Conservation (phyloP, 2,329 filamentous ascomycete species). For the Pestalotiopsis sp. region DNA sequence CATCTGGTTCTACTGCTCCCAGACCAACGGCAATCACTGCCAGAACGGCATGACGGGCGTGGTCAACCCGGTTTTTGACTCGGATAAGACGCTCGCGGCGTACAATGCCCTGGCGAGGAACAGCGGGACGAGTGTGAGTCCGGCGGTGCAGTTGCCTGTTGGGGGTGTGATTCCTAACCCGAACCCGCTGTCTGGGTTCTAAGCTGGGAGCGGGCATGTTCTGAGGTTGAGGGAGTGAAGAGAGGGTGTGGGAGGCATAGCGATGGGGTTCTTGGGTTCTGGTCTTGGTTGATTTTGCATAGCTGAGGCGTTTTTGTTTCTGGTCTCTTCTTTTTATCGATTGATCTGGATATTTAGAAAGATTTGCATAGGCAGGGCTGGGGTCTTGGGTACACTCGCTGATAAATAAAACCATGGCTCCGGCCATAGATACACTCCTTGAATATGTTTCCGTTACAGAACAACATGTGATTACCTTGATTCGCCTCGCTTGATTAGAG, state of each 20-base stretch:
- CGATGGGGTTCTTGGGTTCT: not conserved
- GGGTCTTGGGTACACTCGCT: not conserved
- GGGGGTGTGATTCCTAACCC: conserved; percentile 24
- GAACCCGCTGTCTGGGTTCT: conserved; percentile 7
- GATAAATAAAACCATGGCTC: not conserved
- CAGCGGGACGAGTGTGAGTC: conserved; percentile 33
- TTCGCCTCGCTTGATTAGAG: too few relatives aligned
- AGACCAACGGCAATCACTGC: conserved; percentile 22
- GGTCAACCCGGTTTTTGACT: conserved; percentile 29
- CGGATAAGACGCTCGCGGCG: conserved; percentile 38
- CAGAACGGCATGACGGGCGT: conserved; percentile 17
- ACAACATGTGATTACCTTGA: too few relatives aligned
- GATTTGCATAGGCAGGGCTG: not conserved
- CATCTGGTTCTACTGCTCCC: conserved; percentile 17
- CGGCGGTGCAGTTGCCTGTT: conserved; percentile 33
- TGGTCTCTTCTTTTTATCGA: not conserved
- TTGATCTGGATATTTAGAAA: not conserved
- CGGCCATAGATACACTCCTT: not conserved
- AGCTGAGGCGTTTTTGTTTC: not conserved
- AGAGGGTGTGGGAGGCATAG: not conserved
- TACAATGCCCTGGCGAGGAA: conserved; percentile 39
- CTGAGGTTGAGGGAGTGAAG: not conserved
- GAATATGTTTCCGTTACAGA: not conserved
- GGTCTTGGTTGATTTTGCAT: not conserved
- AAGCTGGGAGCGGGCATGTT: not conserved